Evolutionary conservation across 2,329 filamentous ascomycete genomes (phyloP), one percentile per base, ranked within the genome.

Genomic region (Biscogniauxia mediterranea): DNA sequence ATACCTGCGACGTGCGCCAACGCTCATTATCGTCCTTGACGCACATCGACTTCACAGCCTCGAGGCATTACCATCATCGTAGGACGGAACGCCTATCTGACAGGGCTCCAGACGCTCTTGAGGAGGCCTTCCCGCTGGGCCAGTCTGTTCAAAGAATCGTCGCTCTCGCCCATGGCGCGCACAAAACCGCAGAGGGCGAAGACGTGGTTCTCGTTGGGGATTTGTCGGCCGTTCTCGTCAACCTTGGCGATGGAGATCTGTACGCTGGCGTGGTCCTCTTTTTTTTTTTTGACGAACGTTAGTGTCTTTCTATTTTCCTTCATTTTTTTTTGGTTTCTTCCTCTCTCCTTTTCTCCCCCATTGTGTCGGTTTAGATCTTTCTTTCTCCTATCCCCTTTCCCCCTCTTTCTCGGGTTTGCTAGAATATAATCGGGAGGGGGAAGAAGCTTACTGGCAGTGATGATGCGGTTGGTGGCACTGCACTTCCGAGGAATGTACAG

Each of bases 401-500:
- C 7, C 28, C 11, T 32, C 28, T 9, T 32, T 32, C 28, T 3
- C 2, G 5, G 5, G 23, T 5, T 32, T 4, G 7, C 11, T 13
- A 13, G 11, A 32, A 32, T 11, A n/a, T 9, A 46, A 46, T 46
- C 38, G 15, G 6, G 38, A 11, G 15, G 6, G 38, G 38, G 17
- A 46, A n/a, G 17, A 46, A 7, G 38, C 38, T 46, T 46, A 46
- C 38, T 97, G 86, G 95, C 93, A 87, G 97, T 97, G 89, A 99
- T 98, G 87, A 98, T 97, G 84, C 95, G 92, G 92, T 96, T 96
- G 81, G 94, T 97, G 75, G 93, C 93, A 81, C 88, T 92, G 91
- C 94, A 98, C 87, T 97, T 98, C 87, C 94, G 92, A 80, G 93
- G 93, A 86, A 97, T 91, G 89, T 89, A 97, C 92, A 97, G 93